Conservation (phyloP, 2,329 filamentous ascomycete species). For the Aspergillus fischeri region DNA sequence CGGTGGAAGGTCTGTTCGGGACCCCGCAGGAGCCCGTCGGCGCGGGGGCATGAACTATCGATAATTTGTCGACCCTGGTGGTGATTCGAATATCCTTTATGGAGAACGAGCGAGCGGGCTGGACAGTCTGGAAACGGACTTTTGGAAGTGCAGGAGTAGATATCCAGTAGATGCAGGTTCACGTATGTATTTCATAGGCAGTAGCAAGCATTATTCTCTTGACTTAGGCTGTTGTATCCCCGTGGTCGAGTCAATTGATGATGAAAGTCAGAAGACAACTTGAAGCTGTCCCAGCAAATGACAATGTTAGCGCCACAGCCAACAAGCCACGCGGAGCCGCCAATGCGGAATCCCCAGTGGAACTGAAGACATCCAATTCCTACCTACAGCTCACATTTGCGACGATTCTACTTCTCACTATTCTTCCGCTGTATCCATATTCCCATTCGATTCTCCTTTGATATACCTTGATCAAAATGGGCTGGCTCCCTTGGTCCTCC, state of each 20-base stretch:
- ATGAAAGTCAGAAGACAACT: neutral
- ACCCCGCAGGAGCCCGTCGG: conserved; percentile 61
- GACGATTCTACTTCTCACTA: neutral
- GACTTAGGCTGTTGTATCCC: neutral
- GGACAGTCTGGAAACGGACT: neutral
- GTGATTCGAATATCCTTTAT: neutral
- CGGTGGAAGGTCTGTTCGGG: conserved; percentile 63
- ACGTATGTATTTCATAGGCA: neutral
- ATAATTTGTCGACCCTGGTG: neutral
- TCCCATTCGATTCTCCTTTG: neutral
- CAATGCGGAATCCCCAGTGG: neutral
- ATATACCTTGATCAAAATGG: conserved; percentile 41
- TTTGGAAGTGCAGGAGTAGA: neutral
- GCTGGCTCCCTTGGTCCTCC: conserved; percentile 47
- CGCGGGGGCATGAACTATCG: conserved; percentile 38
- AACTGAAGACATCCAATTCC: neutral
- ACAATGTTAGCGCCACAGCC: neutral
- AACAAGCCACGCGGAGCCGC: neutral
- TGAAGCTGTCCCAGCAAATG: neutral
- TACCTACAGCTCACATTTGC: neutral
- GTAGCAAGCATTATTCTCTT: neutral
- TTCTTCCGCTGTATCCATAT: neutral
- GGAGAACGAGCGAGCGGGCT: neutral
- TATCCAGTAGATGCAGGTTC: neutral
- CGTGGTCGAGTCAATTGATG: neutral